These are phyloP conservation scores for Fonsecaea pedrosoi DNA, from an alignment of 2,329 filamentous ascomycete genomes.

Conservation along the genomic window DNA sequence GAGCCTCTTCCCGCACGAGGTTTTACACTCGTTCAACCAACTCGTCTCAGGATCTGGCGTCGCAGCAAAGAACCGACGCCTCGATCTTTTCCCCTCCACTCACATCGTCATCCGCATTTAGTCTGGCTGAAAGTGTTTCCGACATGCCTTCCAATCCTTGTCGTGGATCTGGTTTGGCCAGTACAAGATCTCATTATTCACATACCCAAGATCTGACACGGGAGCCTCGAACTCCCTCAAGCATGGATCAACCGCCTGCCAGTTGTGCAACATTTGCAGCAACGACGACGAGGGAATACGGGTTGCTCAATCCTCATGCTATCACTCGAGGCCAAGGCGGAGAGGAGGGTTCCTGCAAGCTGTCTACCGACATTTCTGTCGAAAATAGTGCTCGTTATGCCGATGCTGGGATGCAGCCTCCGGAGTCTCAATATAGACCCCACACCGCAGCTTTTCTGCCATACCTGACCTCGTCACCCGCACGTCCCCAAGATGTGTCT, in stretches of 20 bases:
- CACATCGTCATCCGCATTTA: constrained; percentile 3
- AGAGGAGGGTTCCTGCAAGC: not conserved
- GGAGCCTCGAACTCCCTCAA: not conserved
- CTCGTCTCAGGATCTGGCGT: constrained; percentile 34
- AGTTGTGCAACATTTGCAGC: not conserved
- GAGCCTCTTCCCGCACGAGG: constrained; percentile 17
- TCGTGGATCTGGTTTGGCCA: not conserved
- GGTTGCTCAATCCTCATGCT: not conserved
- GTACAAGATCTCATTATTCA: not conserved
- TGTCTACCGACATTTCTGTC: not conserved
- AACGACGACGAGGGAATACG: not conserved
- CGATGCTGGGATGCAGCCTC: not conserved
- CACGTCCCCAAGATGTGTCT: not conserved
- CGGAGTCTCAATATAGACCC: not conserved
- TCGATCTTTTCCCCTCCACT: constrained; percentile 13
- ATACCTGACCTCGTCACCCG: not conserved
- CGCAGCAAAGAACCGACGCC: constrained; percentile 25
- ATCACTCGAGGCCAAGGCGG: not conserved
- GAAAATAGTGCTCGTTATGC: not conserved
- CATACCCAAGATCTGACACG: not conserved
- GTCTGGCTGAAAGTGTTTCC: constrained; percentile 20
- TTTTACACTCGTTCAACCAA: constrained; percentile 34
- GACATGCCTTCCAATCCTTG: not conserved
- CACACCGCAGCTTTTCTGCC: not conserved
- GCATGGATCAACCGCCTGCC: not conserved